Evolutionary conservation across 106 monocot species (phyloP).

Genomic region (Acorus calamus): DNA sequence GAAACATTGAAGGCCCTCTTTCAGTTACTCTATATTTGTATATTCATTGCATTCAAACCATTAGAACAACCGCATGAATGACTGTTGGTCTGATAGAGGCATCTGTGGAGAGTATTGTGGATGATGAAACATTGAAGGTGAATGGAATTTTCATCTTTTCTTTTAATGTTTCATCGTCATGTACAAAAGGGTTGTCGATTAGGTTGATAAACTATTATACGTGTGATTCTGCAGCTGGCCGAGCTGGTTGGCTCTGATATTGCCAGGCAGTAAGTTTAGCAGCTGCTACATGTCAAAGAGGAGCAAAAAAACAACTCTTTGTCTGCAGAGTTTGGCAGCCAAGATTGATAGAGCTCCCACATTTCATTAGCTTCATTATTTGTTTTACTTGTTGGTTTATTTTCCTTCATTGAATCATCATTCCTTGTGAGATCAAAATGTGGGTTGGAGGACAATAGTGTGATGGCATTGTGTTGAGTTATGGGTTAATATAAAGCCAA

Average conservation of each 20-base stretch:
- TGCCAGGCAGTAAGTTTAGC: conserved; percentile 70
- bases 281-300: conserved; percentile 53
- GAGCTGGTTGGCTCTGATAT: conserved; percentile 59
- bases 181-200: no score
- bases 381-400: background rate
- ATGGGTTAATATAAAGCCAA: no score
- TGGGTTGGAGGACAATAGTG: no score
- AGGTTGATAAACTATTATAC: background rate
- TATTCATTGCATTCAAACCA: background rate
- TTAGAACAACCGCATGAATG: background rate
- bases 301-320: conserved; percentile 52
- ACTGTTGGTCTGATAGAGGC: background rate
- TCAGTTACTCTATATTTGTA: background rate
- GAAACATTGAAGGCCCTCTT: background rate
- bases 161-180: background rate
- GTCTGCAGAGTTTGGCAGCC: conserved; percentile 35
- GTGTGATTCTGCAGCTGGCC: conserved; percentile 58
- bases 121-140: background rate
- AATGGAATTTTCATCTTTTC: background rate
- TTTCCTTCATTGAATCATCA: background rate
- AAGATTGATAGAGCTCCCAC: conserved; percentile 50
- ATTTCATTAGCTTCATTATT: background rate
- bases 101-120: background rate
- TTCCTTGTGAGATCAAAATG: no score
- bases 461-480: no score